Percentiles rank a stretch among this genome's conserved stretches.
These are phyloP conservation scores for Podaxis sp. DNA, from an alignment of 768 basidiomycete genomes.

Conservation along the genomic window DNA sequence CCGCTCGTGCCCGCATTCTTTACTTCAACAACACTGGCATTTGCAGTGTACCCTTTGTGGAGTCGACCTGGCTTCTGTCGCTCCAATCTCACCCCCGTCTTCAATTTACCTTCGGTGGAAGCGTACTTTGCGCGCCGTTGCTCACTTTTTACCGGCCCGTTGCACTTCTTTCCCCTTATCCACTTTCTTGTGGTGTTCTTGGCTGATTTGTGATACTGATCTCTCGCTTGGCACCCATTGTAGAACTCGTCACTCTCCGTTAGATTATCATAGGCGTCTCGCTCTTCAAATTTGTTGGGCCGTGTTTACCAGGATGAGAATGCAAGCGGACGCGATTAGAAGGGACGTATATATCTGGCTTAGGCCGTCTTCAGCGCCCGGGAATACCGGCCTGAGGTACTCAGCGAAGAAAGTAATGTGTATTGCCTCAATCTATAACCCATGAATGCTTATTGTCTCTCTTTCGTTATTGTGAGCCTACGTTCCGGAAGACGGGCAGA, in stretches of 20 bases:
- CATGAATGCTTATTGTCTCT: background rate
- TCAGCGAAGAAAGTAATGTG: background rate
- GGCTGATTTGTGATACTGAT: conserved; percentile 7
- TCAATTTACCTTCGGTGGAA: background rate
- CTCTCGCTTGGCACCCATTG: background rate
- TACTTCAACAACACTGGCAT: background rate
- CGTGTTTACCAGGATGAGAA: background rate
- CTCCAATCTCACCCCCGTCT: background rate
- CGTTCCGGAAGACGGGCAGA: background rate
- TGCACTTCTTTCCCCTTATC: background rate
- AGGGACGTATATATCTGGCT: background rate
- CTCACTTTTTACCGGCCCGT: background rate
- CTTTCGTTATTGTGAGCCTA: background rate
- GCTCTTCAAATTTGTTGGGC: background rate
- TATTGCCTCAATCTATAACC: background rate
- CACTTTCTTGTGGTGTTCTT: background rate
- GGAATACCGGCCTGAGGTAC: background rate
- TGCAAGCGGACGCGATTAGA: background rate
- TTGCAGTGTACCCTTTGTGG: background rate
- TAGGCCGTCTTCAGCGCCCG: background rate
- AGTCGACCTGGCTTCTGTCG: background rate
- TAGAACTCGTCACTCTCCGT: conserved; percentile 38
- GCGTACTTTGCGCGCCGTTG: background rate
- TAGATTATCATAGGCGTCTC: conserved; percentile 13
- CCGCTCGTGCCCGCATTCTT: background rate